A percentile compares a stretch with the other conserved stretches of the same genome.
These are phyloP conservation scores for Saksenaea vasiformis DNA, from an alignment of 371 early-diverging fungal species.

Conservation along the genomic window DNA sequence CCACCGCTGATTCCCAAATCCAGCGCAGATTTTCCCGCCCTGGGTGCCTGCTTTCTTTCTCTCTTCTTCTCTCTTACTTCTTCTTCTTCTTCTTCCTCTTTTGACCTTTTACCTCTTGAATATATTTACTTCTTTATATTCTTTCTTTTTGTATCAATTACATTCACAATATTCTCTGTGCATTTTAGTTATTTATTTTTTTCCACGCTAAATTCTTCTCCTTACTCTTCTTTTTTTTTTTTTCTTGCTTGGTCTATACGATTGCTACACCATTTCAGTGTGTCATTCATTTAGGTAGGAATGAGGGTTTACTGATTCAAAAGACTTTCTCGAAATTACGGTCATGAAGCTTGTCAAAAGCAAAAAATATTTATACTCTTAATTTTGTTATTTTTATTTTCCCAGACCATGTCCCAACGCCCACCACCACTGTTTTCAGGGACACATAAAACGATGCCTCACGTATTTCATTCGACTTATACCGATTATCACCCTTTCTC, in stretches of 20 bases:
- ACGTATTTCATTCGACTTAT: neutral
- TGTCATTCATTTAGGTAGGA: neutral
- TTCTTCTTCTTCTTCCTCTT: slow-evolving; percentile 4
- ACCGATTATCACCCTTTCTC: neutral
- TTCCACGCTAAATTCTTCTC: neutral
- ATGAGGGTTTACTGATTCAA: neutral
- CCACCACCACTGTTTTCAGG: neutral
- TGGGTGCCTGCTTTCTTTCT: slow-evolving; percentile 5
- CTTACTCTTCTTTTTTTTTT: slow-evolving; percentile 1
- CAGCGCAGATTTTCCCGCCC: slow-evolving; percentile 5
- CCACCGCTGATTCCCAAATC: slow-evolving; percentile 6
- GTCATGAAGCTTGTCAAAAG: neutral
- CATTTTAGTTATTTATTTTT: neutral
- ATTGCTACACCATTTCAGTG: slow-evolving; percentile 5
- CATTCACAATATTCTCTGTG: neutral
- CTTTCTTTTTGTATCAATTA: slow-evolving; percentile 4
- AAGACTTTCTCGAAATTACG: neutral
- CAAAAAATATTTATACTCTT: neutral
- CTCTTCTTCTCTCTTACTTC: neutral
- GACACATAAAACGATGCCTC: neutral
- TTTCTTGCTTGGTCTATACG: neutral
- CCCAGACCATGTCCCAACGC: slow-evolving; percentile 4
- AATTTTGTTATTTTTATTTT: neutral
- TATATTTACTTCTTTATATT: neutral
- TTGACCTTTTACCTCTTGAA: neutral